Percentiles rank a stretch among this genome's conserved stretches.
Conservation (phyloP, 2,329 filamentous ascomycete species). For the Cordyceps militaris region DNA sequence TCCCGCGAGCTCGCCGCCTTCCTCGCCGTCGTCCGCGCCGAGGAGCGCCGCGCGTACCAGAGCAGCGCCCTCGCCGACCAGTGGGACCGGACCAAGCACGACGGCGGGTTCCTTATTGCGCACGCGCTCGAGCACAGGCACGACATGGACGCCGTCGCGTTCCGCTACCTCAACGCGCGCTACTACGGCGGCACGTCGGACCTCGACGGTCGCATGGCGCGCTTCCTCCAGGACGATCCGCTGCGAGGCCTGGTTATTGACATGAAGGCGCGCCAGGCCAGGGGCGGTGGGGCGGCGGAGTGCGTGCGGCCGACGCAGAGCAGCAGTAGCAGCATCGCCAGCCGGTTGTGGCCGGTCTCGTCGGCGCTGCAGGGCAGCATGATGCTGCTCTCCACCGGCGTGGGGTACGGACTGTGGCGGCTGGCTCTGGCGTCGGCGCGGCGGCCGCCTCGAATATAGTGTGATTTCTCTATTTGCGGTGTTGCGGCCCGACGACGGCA, state of each 20-base stretch:
- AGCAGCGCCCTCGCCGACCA: constrained; percentile 1
- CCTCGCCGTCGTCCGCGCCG: background rate
- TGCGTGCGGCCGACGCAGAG: background rate
- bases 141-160: constrained; percentile 10
- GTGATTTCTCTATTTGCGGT: too few relatives aligned
- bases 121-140: constrained; percentile 11
- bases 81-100: constrained; percentile 11
- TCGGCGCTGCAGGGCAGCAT: constrained; percentile 5
- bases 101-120: constrained; percentile 10
- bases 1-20: background rate
- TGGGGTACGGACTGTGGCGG: constrained; percentile 8
- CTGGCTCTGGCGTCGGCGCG: constrained; percentile 4
- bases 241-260: background rate
- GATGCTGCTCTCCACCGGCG: constrained; percentile 3
- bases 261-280: constrained; percentile 4
- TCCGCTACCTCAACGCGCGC: constrained; percentile 21
- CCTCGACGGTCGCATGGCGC: background rate
- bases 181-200: constrained; percentile 7
- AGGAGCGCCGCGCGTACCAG: background rate
- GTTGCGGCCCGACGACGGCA: too few relatives aligned
- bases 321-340: background rate
- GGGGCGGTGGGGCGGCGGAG: background rate
- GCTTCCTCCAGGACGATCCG: constrained; percentile 1
- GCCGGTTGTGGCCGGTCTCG: background rate
- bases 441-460: constrained; percentile 2